These are phyloP conservation scores for Myochromella boudieri DNA, from an alignment of 768 basidiomycete species.

Conservation along the genomic window DNA sequence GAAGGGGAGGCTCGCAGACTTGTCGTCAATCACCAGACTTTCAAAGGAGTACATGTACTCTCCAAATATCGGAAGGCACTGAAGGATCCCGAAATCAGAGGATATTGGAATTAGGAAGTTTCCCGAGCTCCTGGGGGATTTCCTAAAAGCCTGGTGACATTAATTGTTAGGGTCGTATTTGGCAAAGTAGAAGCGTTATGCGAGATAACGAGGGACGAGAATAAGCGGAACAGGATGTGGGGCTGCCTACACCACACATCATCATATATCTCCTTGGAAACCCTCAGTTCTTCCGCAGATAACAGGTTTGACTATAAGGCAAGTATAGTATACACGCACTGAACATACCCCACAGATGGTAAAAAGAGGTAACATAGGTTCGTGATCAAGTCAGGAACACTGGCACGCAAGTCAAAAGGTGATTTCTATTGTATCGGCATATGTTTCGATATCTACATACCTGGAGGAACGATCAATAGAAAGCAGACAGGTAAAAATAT, in stretches of 20 bases:
- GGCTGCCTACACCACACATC: neutral
- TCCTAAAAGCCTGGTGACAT: neutral
- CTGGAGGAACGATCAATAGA: neutral
- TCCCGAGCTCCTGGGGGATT: conserved; percentile 1
- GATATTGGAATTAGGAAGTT: neutral
- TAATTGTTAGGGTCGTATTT: too few relatives aligned
- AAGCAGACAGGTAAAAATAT: neutral
- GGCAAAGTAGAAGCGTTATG: neutral
- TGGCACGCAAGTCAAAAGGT: neutral
- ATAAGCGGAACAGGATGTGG: conserved; percentile 2
- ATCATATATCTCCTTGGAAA: too few relatives aligned
- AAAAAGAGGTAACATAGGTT: too few relatives aligned
- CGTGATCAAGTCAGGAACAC: too few relatives aligned
- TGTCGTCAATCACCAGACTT: neutral
- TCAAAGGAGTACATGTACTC: neutral
- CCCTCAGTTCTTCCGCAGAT: too few relatives aligned
- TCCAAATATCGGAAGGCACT: neutral
- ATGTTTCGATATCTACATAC: neutral
- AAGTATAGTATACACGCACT: too few relatives aligned
- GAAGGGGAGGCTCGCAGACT: neutral
- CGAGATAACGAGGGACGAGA: neutral
- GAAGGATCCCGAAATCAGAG: neutral
- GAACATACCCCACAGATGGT: neutral
- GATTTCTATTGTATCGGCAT: neutral
- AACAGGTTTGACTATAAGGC: too few relatives aligned